Evolutionary conservation across 192 early-diverging fungal species (phyloP).

Genomic region (Entomortierella lignicola): DNA sequence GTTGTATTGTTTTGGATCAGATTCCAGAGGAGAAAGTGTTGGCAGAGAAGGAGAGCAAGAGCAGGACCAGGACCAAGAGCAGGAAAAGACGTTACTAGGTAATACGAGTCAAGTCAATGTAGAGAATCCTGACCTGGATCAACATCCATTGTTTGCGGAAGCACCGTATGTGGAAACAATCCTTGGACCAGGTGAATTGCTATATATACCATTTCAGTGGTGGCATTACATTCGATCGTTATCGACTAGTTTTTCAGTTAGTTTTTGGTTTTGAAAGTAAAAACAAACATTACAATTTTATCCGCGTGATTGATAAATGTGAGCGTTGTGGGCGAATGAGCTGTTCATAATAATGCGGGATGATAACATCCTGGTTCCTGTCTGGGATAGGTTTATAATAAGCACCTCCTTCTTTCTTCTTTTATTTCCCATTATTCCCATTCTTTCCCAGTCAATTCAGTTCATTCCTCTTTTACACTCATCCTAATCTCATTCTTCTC

Average conservation of each 20-base stretch:
- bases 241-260: constrained; percentile 82
- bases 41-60: neutral
- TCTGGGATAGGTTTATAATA: no score
- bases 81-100: constrained; percentile 54
- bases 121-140: constrained; percentile 64
- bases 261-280: constrained; percentile 85
- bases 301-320: no score
- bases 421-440: no score
- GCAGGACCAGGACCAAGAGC: constrained; percentile 9
- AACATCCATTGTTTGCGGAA: constrained; percentile 66
- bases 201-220: constrained; percentile 92
- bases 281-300: neutral
- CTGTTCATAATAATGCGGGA: no score
- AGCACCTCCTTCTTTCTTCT: no score
- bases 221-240: constrained; percentile 91
- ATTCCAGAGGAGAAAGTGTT: neutral
- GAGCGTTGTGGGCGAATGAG: neutral
- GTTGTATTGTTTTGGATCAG: constrained; percentile 70
- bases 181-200: constrained; percentile 79
- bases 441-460: no score
- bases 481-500: no score
- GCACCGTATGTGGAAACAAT: constrained; percentile 76
- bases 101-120: constrained; percentile 88
- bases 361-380: no score
- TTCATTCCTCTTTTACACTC: no score